Evolutionary conservation across 2,329 filamentous ascomycete species (phyloP), one percentile per base, ranked within the genome.

Genomic region (Alternaria dauci): DNA sequence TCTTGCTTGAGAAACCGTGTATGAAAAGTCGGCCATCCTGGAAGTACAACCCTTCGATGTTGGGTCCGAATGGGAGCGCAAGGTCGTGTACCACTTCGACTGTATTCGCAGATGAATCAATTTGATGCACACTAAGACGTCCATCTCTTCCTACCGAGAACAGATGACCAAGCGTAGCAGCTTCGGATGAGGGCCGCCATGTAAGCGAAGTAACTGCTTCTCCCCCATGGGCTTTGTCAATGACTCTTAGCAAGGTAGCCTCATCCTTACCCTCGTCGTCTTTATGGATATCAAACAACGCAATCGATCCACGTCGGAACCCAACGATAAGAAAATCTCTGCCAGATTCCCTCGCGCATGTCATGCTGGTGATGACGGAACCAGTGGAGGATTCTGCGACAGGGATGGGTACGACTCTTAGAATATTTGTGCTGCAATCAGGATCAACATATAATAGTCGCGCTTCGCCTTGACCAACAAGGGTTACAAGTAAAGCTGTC

Each of bases 131-230:
- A 39, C 90, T 87, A 68, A 90, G 93, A 51, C 84, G 87, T 2
- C 93, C 92, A 75, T 97, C 91, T 55, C 93, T 87, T 39, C 90
- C 90, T 4, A 91, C 92, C 0, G 90, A 89, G 14, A 94, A 78
- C 42, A 96, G 83, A 58, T 86, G 83, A 20, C 78, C 71, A 55
- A 66, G 61, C 32, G 69, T 52, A 55, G 69, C 66, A 81, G 80
- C 18, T 16, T 1, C 87, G 69, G 32, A n/a, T 14, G 55, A 65
- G 8, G 66, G 47, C 3, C 66, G 4, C 73, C 75, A 81, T 18
- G 55, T 48, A 11, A 97, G 86, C 38, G 85, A 84, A 3, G 91
- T 94, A 43, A 97, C 87, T 8, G 90, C 86, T 70, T 96, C 85
- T 43, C 79, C 78, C 8, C 80, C 81, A 67, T 89, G 86, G 5